These are phyloP conservation scores for Citrus trifoliata DNA, from an alignment of 345 rosid genomes.

Conservation along the genomic window DNA sequence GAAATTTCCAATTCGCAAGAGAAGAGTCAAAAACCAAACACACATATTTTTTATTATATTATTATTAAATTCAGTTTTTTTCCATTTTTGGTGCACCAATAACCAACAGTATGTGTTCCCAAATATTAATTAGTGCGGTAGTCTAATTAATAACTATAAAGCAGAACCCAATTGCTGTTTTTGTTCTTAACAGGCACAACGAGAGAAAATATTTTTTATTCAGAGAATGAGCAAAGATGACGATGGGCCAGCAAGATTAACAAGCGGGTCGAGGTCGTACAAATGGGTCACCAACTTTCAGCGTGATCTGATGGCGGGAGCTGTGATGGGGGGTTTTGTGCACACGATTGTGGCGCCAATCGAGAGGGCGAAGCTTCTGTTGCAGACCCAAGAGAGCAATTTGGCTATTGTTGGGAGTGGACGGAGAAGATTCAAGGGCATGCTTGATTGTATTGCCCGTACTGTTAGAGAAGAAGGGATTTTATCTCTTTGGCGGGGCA, in stretches of 20 bases:
- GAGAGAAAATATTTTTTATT: not conserved
- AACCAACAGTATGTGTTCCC: too few relatives aligned
- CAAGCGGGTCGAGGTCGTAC: conserved; percentile 17
- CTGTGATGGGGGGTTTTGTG: conserved; percentile 87
- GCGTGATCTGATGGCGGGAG: conserved; percentile 88
- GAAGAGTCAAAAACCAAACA: not conserved
- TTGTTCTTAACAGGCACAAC: not conserved
- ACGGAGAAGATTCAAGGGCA: conserved; percentile 69
- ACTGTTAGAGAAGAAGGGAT: conserved; percentile 84
- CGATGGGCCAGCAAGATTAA: conserved; percentile 31
- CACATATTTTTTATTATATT: too few relatives aligned
- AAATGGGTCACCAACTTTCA: conserved; percentile 57
- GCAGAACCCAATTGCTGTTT: not conserved
- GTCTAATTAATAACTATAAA: too few relatives aligned
- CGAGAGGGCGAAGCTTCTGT: conserved; percentile 82
- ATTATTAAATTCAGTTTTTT: too few relatives aligned
- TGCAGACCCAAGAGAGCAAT: conserved; percentile 97
- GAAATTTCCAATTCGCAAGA: not conserved
- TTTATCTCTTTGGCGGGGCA: conserved; percentile 94
- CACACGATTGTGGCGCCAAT: conserved; percentile 98
- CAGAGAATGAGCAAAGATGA: conserved; percentile 36
- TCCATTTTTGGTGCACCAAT: too few relatives aligned
- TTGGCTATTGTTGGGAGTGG: conserved; percentile 71
- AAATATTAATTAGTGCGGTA: too few relatives aligned
- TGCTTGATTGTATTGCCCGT: conserved; percentile 84